Percentiles rank a stretch among this genome's conserved stretches.
Evolutionary conservation across 2,329 filamentous ascomycete genomes (phyloP).

Genomic region (Fusarium sp.): DNA sequence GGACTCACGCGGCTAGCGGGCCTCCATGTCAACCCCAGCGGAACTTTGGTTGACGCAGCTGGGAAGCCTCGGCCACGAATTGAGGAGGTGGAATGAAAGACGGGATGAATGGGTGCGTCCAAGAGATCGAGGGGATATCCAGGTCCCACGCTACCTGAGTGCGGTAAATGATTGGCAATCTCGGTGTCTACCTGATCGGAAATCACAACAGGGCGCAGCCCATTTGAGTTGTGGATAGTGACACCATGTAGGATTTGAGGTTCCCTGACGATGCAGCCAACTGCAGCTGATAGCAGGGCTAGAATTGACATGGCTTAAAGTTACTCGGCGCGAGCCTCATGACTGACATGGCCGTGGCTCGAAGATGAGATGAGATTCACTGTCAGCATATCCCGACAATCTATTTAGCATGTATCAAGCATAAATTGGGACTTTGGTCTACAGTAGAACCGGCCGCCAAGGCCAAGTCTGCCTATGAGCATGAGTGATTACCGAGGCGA

Average conservation of each 20-base stretch:
- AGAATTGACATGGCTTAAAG: neutral
- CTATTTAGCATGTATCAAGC: neutral
- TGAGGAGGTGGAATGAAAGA: conserved; percentile 68
- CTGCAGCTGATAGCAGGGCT: neutral
- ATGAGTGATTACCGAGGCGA: conserved; percentile 22
- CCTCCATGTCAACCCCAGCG: conserved; percentile 49
- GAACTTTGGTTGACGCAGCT: conserved; percentile 37
- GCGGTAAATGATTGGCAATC: conserved; percentile 38
- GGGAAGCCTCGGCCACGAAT: conserved; percentile 55
- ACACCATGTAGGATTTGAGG: conserved; percentile 23
- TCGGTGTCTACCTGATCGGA: conserved; percentile 35
- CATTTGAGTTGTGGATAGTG: conserved; percentile 20
- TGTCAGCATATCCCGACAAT: neutral
- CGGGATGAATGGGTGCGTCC: conserved; percentile 10
- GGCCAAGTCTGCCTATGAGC: conserved; percentile 1
- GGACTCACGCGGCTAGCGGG: conserved; percentile 50
- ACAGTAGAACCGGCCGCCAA: conserved; percentile 14
- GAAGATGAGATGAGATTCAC: conserved; percentile 6
- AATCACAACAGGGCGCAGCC: conserved; percentile 27
- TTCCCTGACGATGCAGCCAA: neutral
- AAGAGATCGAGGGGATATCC: conserved; percentile 4
- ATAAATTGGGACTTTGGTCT: conserved; percentile 6
- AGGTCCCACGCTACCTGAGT: conserved; percentile 21
- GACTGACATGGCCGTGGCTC: neutral
- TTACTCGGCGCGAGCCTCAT: conserved; percentile 1